Evolutionary conservation across 1,284 basidiomycete genomes (phyloP).

Genomic region (Cutaneotrichosporon daszewskae): DNA sequence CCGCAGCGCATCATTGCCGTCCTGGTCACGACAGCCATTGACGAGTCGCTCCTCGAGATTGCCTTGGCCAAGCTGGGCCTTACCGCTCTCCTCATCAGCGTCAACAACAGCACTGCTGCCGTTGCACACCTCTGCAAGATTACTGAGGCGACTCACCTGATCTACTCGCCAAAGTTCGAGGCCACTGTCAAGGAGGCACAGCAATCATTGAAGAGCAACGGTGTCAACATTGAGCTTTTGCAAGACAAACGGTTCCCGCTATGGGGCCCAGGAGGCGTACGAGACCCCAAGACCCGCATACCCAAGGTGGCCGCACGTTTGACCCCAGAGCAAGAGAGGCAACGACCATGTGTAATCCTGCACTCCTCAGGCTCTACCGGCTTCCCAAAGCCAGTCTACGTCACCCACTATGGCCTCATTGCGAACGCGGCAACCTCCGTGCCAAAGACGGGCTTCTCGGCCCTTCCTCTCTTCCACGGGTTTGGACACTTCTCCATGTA

Average conservation of each 20-base stretch:
- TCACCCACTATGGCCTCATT: slow-evolving; percentile 42
- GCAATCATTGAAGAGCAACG: slow-evolving; percentile 38
- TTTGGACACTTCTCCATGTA: slow-evolving; percentile 52
- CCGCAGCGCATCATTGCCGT: slow-evolving; percentile 48
- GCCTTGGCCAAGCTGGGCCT: slow-evolving; percentile 52
- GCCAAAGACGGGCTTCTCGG: slow-evolving; percentile 51
- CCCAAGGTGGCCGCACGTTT: slow-evolving; percentile 45
- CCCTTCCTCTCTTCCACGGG: slow-evolving; percentile 52
- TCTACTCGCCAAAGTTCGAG: slow-evolving; percentile 50
- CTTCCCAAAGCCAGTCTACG: slow-evolving; percentile 46
- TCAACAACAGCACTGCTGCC: slow-evolving; percentile 57
- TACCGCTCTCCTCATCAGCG: slow-evolving; percentile 52
- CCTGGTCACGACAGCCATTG: slow-evolving; percentile 48
- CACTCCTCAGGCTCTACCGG: slow-evolving; percentile 60
- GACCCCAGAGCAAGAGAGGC: slow-evolving; percentile 51
- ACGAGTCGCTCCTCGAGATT: slow-evolving; percentile 52
- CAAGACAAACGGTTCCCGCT: slow-evolving; percentile 50
- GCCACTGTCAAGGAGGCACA: slow-evolving; percentile 44
- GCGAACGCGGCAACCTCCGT: slow-evolving; percentile 36
- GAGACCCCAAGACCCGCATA: slow-evolving; percentile 34
- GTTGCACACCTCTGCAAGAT: slow-evolving; percentile 55
- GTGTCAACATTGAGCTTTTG: slow-evolving; percentile 37
- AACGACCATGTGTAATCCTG: slow-evolving; percentile 54
- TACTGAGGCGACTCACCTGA: slow-evolving; percentile 52
- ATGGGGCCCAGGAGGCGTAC: slow-evolving; percentile 49